Evolutionary conservation across 73 alveolate species (phyloP).

Genomic region (Tetrahymena borealis): DNA sequence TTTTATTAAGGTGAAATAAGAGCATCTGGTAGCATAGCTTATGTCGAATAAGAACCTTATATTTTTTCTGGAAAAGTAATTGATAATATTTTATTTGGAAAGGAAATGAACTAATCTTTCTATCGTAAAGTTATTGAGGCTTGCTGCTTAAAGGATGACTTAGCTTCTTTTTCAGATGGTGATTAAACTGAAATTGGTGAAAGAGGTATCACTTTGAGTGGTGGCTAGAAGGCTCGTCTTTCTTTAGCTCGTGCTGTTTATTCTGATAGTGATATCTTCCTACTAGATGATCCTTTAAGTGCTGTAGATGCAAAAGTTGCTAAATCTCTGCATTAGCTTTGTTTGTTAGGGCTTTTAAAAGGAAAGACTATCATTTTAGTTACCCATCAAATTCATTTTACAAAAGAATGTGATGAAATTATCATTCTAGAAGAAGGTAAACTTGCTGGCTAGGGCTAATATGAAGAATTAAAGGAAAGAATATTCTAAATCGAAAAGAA

Average conservation of each 20-base stretch:
- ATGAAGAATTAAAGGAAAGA: neutral
- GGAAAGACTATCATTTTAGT: constrained; percentile 31
- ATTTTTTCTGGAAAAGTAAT: constrained; percentile 17
- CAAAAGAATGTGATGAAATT: constrained; percentile 22
- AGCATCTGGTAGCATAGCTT: constrained; percentile 3
- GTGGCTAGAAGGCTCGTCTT: constrained; percentile 78
- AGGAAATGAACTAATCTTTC: constrained; percentile 43
- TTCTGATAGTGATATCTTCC: constrained; percentile 56
- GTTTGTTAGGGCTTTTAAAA: constrained; percentile 12
- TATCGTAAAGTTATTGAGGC: constrained; percentile 51
- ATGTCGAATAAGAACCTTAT: constrained; percentile 30
- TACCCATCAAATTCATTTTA: constrained; percentile 51
- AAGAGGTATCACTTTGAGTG: constrained; percentile 68
- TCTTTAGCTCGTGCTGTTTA: constrained; percentile 76
- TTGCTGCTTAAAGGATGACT: constrained; percentile 57
- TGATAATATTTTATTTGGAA: constrained; percentile 61
- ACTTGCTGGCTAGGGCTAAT: neutral
- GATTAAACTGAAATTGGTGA: constrained; percentile 80
- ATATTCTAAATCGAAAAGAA: neutral
- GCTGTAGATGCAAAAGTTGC: constrained; percentile 70
- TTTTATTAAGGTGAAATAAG: constrained; percentile 14
- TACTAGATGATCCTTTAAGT: constrained; percentile 63
- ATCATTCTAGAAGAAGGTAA: constrained; percentile 44
- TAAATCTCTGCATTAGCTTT: constrained; percentile 26
- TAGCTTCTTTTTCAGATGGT: constrained; percentile 46